Evolutionary conservation across 306 rosid species (phyloP), one percentile per base, ranked within the genome.

Genomic region (Fragaria nilgerrensis): DNA sequence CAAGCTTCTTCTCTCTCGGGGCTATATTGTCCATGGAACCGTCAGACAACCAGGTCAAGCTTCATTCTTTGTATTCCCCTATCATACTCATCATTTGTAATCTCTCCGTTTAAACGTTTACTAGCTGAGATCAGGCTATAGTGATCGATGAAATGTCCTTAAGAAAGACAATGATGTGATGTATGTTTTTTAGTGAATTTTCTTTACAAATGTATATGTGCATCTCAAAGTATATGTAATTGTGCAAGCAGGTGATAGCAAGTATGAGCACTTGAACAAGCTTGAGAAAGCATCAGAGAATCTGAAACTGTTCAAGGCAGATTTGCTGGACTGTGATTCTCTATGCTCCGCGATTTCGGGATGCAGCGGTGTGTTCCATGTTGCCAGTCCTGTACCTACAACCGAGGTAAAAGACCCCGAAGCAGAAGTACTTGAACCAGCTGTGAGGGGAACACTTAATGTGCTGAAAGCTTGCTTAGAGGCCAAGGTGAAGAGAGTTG

Each of bases 1-100:
- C 34, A 85, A 87, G 68, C 73, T 81, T 63, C 91, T 90, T 8
- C 96, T 90, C 55, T 87, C 90, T 25, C 78, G 79, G 41, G 84
- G 79, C 68, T 88, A 79, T 67, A 3, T 32, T 27, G 93, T 87
- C 67, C 90, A 90, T 78, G 93, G 90, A 75, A 88, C 91, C 63
- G 73, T 88, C 11, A 78, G 91, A 84, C 34, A 86, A 39, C 91
- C 84, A 55, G 87, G 89, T 89, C 17, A 58, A 22, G 64, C 32
- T 55, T n/a, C 10, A 8, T 20, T n/a, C 12, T 17, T 17, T 50
- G 23, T 52, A 2, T 52, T 52, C 8, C 56, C 8, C 5, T 20
- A 16, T 45, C 9, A 5, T 50, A 50, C n/a, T 16, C 58, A 53
- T 53, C 25, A 55, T 19, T 3, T 19, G 20, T 19, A 19, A 52